Evolutionary conservation across 2,329 filamentous ascomycete species (phyloP), one percentile per base, ranked within the genome.

Genomic region (Diaporthe sp.): DNA sequence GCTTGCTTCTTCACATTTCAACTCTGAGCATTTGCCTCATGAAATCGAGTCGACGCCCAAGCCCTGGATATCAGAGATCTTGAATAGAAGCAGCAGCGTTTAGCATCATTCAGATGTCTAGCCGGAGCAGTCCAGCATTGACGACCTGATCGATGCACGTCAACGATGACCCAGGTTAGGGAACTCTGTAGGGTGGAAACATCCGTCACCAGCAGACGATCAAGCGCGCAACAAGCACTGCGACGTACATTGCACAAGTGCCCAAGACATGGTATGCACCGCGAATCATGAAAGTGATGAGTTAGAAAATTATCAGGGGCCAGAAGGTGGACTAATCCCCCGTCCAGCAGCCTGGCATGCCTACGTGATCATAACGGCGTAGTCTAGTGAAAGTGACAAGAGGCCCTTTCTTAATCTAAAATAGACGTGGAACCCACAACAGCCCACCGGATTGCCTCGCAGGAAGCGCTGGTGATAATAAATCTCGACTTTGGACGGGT

Each of bases 311-410:
- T 55, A 70, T n/a, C 9, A 31, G 55, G 34, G 6, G 65, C 22
- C 13, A 28, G 10, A 31, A 65, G 31, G 13, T 53, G 31, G 22
- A 19, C 65, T 39, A 42, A 25, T 49, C 17, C 22, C 39, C 49
- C 10, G 9, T 28, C 46, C 49, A 42, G 22, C 65, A 15, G 15
- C 46, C 53, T 15, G 9, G 46, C 22, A 25, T 55, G 13, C 65
- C 65, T 70, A 70, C 65, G 46, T 70, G 46, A 70, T 70, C 65
- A 46, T 70, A 55, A 70, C 65, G 49, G 65, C 65, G 22, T 55
- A 51, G 49, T 55, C 65, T 70, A 55, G 62, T 44, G 62, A 34
- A 39, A 28, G 49, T 2, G 15, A 34, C 44, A 39, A 28, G 34
- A 51, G 15, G 44, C 34, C 46, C 31, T 55, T 70, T 39, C 65